A percentile compares a stretch with the other conserved stretches of the same genome.
Evolutionary conservation across 179 eudicot genomes (phyloP).

Genomic region (Dionaea muscipula): DNA sequence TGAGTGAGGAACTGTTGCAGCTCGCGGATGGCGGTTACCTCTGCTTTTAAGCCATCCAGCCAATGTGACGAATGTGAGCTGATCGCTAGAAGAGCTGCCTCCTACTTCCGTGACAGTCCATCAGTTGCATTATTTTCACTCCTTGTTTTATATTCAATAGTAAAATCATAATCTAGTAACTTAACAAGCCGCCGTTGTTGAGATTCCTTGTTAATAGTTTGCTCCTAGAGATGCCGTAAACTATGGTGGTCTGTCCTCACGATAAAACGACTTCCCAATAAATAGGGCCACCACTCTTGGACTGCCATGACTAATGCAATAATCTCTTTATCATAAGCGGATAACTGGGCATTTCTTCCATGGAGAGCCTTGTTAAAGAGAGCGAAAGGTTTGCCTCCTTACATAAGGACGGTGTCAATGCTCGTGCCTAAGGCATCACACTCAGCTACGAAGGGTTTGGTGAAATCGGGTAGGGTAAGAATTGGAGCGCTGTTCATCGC

Average conservation of each 20-base stretch:
- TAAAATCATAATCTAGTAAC: not conserved
- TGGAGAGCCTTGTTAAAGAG: not conserved
- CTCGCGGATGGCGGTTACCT: no score
- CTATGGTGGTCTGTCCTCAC: constrained; percentile 3
- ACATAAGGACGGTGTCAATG: not conserved
- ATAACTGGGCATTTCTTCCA: no score
- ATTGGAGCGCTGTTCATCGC: not conserved
- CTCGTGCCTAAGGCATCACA: not conserved
- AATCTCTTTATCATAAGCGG: constrained; percentile 6
- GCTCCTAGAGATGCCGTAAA: not conserved
- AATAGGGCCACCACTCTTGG: constrained; percentile 5
- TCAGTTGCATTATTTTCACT: constrained; percentile 3
- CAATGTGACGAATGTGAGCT: no score
- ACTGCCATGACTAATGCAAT: constrained; percentile 5
- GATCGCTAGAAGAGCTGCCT: not conserved
- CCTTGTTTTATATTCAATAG: constrained; percentile 3
- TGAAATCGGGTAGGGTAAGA: not conserved
- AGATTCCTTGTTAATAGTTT: not conserved
- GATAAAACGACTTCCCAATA: not conserved
- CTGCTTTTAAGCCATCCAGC: not conserved
- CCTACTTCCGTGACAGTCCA: not conserved
- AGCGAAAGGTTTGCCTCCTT: not conserved
- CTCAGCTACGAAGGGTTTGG: not conserved
- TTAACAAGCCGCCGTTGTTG: not conserved
- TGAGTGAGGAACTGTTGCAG: no score